These are phyloP conservation scores for Simplicillium aogashimaense DNA, from an alignment of 2,329 filamentous ascomycete species.

Conservation along the genomic window DNA sequence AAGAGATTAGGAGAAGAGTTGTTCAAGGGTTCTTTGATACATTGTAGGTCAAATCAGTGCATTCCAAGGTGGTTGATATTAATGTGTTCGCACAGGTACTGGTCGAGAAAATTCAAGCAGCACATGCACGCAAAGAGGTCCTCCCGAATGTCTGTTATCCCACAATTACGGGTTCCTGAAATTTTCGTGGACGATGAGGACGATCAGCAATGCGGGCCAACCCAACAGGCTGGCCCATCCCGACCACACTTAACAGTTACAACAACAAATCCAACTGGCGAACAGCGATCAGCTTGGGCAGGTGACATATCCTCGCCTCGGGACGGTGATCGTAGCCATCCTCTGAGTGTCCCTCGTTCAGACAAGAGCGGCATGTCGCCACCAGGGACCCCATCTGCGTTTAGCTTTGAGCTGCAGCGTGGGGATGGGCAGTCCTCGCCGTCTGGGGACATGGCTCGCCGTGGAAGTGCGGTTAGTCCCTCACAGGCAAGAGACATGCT, in stretches of 20 bases:
- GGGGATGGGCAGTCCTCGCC: conserved; percentile 19
- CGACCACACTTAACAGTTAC: neutral
- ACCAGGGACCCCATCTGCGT: conserved; percentile 39
- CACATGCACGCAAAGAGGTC: conserved; percentile 62
- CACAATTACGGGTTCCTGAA: conserved; percentile 76
- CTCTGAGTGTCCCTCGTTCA: conserved; percentile 43
- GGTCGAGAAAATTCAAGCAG: conserved; percentile 72
- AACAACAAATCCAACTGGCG: conserved; percentile 1
- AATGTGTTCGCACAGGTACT: conserved; percentile 44
- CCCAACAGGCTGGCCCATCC: conserved; percentile 18
- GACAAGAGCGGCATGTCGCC: conserved; percentile 27
- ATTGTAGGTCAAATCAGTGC: conserved; percentile 38
- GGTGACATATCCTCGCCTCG: conserved; percentile 3
- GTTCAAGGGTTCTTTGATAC: conserved; percentile 96
- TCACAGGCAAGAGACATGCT: conserved; percentile 75
- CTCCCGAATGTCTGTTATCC: conserved; percentile 67
- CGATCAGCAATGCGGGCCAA: conserved; percentile 22
- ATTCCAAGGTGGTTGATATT: neutral
- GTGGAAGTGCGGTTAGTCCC: conserved; percentile 61
- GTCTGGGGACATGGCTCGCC: conserved; percentile 38
- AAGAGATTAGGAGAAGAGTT: conserved; percentile 81
- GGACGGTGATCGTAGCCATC: conserved; percentile 25
- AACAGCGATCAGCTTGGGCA: conserved; percentile 2
- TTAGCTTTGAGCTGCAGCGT: conserved; percentile 49
- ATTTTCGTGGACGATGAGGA: conserved; percentile 80